Evolutionary conservation across 345 rosid species (phyloP).

Genomic region (Cardamine chenopodiifolia): DNA sequence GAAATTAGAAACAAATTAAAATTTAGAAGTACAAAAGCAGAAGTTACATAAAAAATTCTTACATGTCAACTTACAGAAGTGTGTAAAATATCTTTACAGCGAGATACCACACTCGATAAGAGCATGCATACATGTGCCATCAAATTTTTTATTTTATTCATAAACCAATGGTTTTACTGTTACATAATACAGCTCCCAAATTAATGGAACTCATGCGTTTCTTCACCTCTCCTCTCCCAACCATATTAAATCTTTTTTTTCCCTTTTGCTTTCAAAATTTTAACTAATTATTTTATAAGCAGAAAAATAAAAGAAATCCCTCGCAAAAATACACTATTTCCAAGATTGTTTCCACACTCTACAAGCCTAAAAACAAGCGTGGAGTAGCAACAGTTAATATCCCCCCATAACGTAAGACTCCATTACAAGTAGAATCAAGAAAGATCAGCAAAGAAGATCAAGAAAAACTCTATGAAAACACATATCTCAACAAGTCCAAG

Average conservation of each 20-base stretch:
- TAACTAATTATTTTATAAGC: not conserved
- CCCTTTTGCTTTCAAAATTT: not conserved
- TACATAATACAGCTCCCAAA: conserved; percentile 35
- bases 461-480: not conserved
- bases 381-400: conserved; percentile 32
- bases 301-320: not conserved
- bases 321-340: conserved; percentile 29
- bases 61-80: not conserved
- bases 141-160: not conserved
- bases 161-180: not conserved
- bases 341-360: conserved; percentile 37
- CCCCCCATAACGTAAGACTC: conserved; percentile 1
- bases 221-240: conserved; percentile 34
- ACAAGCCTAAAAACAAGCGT: conserved; percentile 39
- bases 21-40: not conserved
- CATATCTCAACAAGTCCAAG: not conserved
- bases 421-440: conserved; percentile 12
- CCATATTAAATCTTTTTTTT: conserved; percentile 13
- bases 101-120: conserved; percentile 17
- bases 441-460: not conserved
- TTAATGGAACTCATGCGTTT: conserved; percentile 44
- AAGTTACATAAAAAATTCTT: not conserved
- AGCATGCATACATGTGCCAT: conserved; percentile 11
- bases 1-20: not conserved
- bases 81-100: conserved; percentile 7